These are phyloP conservation scores for Logfia minima DNA, from an alignment of 129 eudicot species.

Conservation along the genomic window DNA sequence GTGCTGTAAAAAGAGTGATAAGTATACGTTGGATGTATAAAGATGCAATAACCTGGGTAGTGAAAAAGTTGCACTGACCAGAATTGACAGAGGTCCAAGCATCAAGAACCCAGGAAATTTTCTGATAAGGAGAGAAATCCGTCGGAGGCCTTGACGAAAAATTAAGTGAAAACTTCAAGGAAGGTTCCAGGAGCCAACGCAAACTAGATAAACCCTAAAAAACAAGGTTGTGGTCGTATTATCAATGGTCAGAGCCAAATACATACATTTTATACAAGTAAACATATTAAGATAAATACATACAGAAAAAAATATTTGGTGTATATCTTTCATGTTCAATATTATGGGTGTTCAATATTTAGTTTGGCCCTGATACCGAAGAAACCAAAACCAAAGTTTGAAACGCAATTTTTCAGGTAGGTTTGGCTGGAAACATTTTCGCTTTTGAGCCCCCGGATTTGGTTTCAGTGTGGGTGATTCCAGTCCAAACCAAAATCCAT, in stretches of 20 bases:
- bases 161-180: constrained; percentile 49
- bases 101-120: constrained; percentile 61
- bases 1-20: constrained; percentile 40
- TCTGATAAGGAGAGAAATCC: constrained; percentile 73
- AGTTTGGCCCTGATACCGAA: not conserved
- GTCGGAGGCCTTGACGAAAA: constrained; percentile 80
- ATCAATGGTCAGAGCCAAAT: not conserved
- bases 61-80: constrained; percentile 45
- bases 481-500: not conserved
- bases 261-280: not conserved
- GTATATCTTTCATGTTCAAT: too few relatives aligned
- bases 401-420: not conserved
- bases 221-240: not conserved
- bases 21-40: not conserved
- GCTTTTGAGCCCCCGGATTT: not conserved
- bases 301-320: too few relatives aligned
- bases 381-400: too few relatives aligned
- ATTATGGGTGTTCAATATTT: not conserved
- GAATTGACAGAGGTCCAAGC: constrained; percentile 60
- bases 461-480: not conserved
- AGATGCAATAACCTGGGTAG: not conserved
- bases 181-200: constrained; percentile 36
- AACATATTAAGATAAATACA: not conserved
- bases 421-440: not conserved
- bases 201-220: constrained; percentile 53